Evolutionary conservation across 257 asterid species (phyloP), one percentile per base, ranked within the genome.

Genomic region (Nicotiana paniculata): DNA sequence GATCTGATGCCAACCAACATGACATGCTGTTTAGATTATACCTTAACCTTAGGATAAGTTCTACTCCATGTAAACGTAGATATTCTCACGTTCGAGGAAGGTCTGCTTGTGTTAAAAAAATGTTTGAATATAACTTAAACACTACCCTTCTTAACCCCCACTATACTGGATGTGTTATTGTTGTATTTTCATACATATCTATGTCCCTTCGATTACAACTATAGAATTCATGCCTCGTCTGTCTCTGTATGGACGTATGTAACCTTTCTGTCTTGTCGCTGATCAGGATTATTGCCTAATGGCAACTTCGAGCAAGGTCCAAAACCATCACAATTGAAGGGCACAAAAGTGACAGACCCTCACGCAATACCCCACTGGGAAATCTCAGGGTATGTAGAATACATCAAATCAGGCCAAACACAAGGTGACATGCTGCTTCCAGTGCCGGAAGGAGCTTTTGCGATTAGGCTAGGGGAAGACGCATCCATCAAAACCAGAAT

Each of bases 371-470:
- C 97, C 13, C 30, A 30, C 12, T 95, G 98, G 98, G 94, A 92
- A 77, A 51, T 86, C 15, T 86, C 92, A 24, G 97, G 98, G 1
- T 92, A 77, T 35, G 95, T 95, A 4, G 98, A 95, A 83, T 95
- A 90, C 92, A 91, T 95, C 82, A 93, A 87, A 85, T 87, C 94
- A 0, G 98, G 97, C 39, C 93, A 92, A 13, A 90, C 83, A 68
- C 98, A 95, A 79, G 97, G 98, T 12, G 97, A 93, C 85, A 95
- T 95, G 98, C 24, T 91, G 26, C 82, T 95, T 30, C 84, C 93
- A 70, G 98, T 95, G 67, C 97, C 97, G 3, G 92, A 92, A 86
- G 97, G 98, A 1, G 89, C 89, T 48, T 91, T 87, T 3, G 98
- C 97, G 12, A 91, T 95, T 24, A 86, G 98, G 59, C 93, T 95